Conservation (phyloP, 2,329 filamentous ascomycete genomes). For the Sarocladium kiliense region DNA sequence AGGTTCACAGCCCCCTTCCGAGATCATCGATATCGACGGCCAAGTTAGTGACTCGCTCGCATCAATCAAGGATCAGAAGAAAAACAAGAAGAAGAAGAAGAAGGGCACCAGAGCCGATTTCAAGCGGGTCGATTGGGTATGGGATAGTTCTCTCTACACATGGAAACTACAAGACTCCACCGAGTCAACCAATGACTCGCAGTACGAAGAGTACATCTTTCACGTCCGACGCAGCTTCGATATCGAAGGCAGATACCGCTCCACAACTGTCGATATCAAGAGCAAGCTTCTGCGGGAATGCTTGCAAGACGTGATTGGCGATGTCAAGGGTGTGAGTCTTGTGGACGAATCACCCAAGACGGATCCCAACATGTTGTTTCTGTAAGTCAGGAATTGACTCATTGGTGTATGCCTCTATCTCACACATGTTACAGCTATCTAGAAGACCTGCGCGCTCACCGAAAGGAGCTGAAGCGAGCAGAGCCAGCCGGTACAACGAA, state of each 20-base stretch:
- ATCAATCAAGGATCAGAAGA: neutral
- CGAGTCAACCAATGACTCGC: slow-evolving; percentile 35
- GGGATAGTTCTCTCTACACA: slow-evolving; percentile 44
- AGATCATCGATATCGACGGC: neutral
- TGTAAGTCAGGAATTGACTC: slow-evolving; percentile 33
- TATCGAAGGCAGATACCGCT: slow-evolving; percentile 73
- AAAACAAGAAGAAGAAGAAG: slow-evolving; percentile 13
- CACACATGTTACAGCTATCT: slow-evolving; percentile 54
- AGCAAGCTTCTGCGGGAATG: slow-evolving; percentile 72
- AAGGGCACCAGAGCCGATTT: slow-evolving; percentile 29
- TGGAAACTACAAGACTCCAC: slow-evolving; percentile 52
- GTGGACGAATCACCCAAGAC: slow-evolving; percentile 74
- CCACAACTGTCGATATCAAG: slow-evolving; percentile 76
- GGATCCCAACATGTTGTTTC: slow-evolving; percentile 65
- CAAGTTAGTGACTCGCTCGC: neutral
- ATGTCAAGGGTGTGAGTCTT: slow-evolving; percentile 56
- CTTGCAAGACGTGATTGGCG: slow-evolving; percentile 33
- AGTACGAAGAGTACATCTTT: slow-evolving; percentile 78
- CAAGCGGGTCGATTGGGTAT: slow-evolving; percentile 50
- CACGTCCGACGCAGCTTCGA: slow-evolving; percentile 79
- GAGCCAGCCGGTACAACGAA: slow-evolving; percentile 42
- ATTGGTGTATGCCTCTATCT: neutral
- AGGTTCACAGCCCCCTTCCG: neutral
- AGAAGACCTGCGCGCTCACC: slow-evolving; percentile 63
- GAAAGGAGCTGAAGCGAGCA: slow-evolving; percentile 59